Base-by-base conservation (phyloP, 2,329 filamentous ascomycete genomes). In the Talaromyces pinophilus region DNA sequence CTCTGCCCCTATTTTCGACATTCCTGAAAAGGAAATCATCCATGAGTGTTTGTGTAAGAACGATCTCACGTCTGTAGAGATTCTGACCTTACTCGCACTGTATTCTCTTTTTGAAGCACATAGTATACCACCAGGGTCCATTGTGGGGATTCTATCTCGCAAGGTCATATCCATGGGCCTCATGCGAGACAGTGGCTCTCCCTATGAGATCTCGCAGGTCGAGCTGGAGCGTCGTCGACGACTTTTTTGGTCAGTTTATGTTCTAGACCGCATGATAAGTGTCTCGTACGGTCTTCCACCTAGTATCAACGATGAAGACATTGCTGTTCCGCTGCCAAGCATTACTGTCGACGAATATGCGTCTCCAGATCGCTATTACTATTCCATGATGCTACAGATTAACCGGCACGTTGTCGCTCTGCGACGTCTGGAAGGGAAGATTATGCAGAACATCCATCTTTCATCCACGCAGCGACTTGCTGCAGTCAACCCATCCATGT, bases 331-430 rank as follows among this genome's bases (percentile, higher is more conserved):
- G 0, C 72, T 83, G 5, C 81, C 81, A 1, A 76, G 80, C 1
- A 74, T 83, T 6, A 82, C 81, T 0, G 72, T 82, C n/a, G 78
- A 82, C 35, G 81, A 83, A 70, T 82, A 82, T 67, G 79, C 79
- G 2, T 79, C 78, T 6, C 63, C 76, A 1, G 79, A 81, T 17
- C 72, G 79, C 8, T 70, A 75, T 17, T 71, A 77, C 1, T 79
- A 77, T 64, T 77, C 80, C n/a, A 75, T 76, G 5, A 79, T 79
- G 19, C 71, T 83, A 19, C 81, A 83, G 69, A 80, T 80, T 3
- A 81, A 76, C 46, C 79, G 81, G 0, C 81, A 83, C 65, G 76
- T 83, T 19, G 81, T 83, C 46, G 74, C 81, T 62, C 74, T 83
- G 17, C 77, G 81, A 0, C 80, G 81, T 69, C 71, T 83, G 0